Evolutionary conservation across 2,329 filamentous ascomycete genomes (phyloP), one percentile per base, ranked within the genome.

Genomic region (Aureobasidium musti): DNA sequence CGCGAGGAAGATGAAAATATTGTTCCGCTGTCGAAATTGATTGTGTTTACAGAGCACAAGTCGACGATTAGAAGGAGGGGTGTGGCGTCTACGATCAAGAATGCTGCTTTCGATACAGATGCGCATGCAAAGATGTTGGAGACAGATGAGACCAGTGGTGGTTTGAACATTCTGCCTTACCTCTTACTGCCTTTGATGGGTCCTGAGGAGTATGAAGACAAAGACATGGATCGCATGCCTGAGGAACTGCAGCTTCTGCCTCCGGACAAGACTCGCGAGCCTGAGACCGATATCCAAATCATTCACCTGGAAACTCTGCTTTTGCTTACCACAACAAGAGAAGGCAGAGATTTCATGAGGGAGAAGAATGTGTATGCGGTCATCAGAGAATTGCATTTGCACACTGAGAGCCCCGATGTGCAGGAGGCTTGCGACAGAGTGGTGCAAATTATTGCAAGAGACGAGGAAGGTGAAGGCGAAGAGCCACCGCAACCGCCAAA

Each of bases 31-130:
- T 91, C 90, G 57, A 98, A 98, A 81, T 83, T 99, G 69, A 90
- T 90, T 68, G 94, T 98, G 67, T 98, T 98, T 77, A 98, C 95
- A 1, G 92, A 96, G 77, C 92, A 97, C 79, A 83, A 86, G 72
- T 96, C 91, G 2, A 85, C 89, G 33, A 87, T 97, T 64, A 87
- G 95, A 67, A 85, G 95, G 65, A 91, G 92, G 73, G 95, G 95
- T n/a, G 93, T 97, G n/a, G 94, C 94, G 8, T 92, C 89, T 68
- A 95, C 92, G 11, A 92, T 99, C 76, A 98, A 98, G 78, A 99
- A 99, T 75, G 87, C 91, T 35, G 88, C 91, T 7, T 98, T 99
- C 75, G 90, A 96, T 73, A 79, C 94, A 6, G 79, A 86, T 3
- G 85, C 89, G 0, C 94, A 98, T 73, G 81, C 86, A 0, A 80